Conservation (phyloP, 1,139 yeast species). For the Yarrowia galli region DNA sequence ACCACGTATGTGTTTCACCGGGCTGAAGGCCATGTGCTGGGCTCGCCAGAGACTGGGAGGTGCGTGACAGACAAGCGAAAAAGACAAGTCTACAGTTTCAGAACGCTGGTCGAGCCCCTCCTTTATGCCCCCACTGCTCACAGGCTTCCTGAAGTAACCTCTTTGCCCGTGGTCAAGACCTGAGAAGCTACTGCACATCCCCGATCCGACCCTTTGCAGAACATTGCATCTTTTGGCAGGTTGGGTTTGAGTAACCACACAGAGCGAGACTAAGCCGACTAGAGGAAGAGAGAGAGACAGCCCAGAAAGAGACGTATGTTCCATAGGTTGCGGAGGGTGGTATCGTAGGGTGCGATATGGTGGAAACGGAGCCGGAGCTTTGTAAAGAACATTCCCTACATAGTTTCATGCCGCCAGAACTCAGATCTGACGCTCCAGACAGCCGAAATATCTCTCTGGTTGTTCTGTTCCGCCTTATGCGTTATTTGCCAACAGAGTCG, state of each 20-base stretch:
- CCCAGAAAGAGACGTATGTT: not conserved
- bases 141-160: conserved; percentile 10
- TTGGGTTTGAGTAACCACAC: conserved; percentile 23
- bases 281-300: not conserved
- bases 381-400: no score
- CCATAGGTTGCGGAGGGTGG: not conserved
- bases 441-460: not conserved
- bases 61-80: not conserved
- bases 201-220: conserved; percentile 38
- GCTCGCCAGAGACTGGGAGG: not conserved
- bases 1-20: conserved; percentile 15
- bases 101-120: not conserved
- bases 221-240: conserved; percentile 29
- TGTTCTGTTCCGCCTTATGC: conserved; percentile 29
- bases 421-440: no score
- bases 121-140: not conserved
- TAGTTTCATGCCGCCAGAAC: no score
- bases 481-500: conserved; percentile 38
- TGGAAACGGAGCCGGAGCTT: no score
- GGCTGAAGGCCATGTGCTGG: not conserved
- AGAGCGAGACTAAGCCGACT: not conserved
- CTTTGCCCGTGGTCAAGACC: not conserved
- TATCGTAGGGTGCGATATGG: no score
- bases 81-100: not conserved
- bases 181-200: conserved; percentile 29